phyloP scores from a whole-genome alignment of 1,139 yeast genomes.

The Hansenula lynferdii region DNA sequence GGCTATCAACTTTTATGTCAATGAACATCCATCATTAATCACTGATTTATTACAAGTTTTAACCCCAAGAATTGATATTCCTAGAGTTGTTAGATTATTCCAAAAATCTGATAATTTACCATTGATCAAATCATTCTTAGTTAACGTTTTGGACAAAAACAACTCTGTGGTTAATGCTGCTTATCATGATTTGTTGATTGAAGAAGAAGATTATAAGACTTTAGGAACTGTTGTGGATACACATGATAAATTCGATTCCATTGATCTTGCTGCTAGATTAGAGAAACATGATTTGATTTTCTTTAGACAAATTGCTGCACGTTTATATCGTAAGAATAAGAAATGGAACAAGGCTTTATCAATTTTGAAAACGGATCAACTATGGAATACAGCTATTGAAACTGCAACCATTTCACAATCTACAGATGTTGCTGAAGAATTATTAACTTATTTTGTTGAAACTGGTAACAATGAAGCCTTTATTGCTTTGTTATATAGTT shows the following conservation, averaged over 20 bases:
- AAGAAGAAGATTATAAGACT: constrained; percentile 93
- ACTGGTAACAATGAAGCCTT: constrained; percentile 96
- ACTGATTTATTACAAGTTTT: constrained; percentile 82
- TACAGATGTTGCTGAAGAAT: constrained; percentile 80
- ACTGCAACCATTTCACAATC: constrained; percentile 86
- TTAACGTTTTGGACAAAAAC: constrained; percentile 87
- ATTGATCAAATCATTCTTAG: constrained; percentile 89
- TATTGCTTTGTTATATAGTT: constrained; percentile 82
- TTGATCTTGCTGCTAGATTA: constrained; percentile 87
- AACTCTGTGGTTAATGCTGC: constrained; percentile 91
- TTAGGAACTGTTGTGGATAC: constrained; percentile 83
- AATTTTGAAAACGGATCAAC: constrained; percentile 83
- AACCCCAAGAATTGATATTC: constrained; percentile 89
- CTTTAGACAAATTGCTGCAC: constrained; percentile 95
- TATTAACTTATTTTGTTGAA: constrained; percentile 88
- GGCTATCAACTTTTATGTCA: constrained; percentile 91
- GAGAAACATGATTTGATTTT: constrained; percentile 89
- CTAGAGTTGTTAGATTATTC: constrained; percentile 93
- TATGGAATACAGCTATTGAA: constrained; percentile 92
- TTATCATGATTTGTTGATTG: constrained; percentile 90
- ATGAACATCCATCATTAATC: constrained; percentile 86
- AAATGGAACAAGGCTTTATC: constrained; percentile 89
- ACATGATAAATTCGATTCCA: constrained; percentile 86
- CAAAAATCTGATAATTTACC: constrained; percentile 95
- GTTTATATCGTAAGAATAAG: constrained; percentile 89